Base-by-base conservation (phyloP, 1,284 basidiomycete species). In the Ustilago nuda region DNA sequence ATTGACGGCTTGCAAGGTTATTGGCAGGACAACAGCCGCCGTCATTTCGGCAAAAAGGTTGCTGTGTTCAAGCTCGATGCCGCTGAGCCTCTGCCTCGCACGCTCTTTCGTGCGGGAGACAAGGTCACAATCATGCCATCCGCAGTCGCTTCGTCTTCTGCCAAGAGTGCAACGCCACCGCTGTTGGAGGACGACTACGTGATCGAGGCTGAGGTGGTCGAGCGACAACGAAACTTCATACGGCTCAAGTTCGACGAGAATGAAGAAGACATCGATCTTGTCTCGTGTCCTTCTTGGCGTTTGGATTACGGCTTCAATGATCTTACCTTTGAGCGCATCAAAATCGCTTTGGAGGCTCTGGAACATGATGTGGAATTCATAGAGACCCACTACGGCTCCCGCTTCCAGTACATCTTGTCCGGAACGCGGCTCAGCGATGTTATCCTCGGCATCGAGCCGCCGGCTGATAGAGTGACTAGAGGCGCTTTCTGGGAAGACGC, bases 231-330 rank as follows among this genome's bases (percentile, higher is more conserved):
- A 17, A 74, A 62, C 45, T 74, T 74, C 39, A n/a, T 84, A 8
- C 71, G 78, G 6, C 78, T 84, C 53, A 76, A 75, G 52, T 82
- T 84, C 37, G 68, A 73, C 45, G 78, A 76, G 30, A 68, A 61
- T 41, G 56, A 69, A 41, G 71, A 82, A 60, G 58, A 76, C 30
- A 46, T 70, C 37, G 82, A 83, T 32, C 67, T 82, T 9, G 72
- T 81, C 9, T 64, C 72, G n/a, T 80, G 72, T 57, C 60, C 76
- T 3, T 75, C 76, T n/a, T 78, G 61, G 81, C 89, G 89, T 64
- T 83, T 95, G 46, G 93, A 95, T 81, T 85, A 93, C 3, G 92
- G 91, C 2, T 88, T 88, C 37, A 91, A 90, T 43, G 91, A 91
- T 77, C 45, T 92, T 59, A 88, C 91, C 9, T 91, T 90, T 71